A percentile compares a stretch with the other conserved stretches of the same genome.
Conservation (phyloP, 2,329 filamentous ascomycete genomes). For the Calonectria hongkongensis region DNA sequence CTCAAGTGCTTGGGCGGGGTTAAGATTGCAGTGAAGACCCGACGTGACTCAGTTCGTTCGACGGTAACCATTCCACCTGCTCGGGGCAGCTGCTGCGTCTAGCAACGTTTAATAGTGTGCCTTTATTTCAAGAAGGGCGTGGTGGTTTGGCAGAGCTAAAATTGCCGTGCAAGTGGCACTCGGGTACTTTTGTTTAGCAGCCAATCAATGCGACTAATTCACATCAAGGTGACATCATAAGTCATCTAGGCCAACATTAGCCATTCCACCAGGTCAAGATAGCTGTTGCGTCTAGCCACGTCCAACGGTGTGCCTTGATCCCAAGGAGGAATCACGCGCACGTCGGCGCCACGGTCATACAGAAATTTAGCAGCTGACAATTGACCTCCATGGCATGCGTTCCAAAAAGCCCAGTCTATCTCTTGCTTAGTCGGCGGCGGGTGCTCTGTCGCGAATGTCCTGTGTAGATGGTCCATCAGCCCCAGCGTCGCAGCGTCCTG, state of each 20-base stretch:
- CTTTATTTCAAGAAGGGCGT: not conserved
- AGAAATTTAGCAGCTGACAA: not conserved
- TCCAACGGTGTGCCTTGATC: not conserved
- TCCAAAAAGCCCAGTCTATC: not conserved
- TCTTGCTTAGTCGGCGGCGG: not conserved
- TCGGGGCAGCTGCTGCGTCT: not conserved
- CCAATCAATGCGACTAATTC: too few relatives aligned
- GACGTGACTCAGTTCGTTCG: too few relatives aligned
- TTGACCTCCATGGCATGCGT: not conserved
- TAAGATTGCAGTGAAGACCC: not conserved
- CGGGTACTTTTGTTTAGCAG: too few relatives aligned
- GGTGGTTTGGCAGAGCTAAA: too few relatives aligned
- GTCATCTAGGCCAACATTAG: not conserved
- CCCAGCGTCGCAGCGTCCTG: not conserved
- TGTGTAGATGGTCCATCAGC: not conserved
- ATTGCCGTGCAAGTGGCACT: too few relatives aligned
- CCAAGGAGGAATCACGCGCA: not conserved
- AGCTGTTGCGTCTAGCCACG: not conserved
- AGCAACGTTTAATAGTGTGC: not conserved
- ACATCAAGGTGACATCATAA: too few relatives aligned
- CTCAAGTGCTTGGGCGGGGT: too few relatives aligned
- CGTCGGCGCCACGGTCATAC: not conserved
- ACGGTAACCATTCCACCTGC: not conserved
- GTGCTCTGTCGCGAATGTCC: not conserved
- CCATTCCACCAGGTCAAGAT: slow-evolving; percentile 9